phyloP scores from a whole-genome alignment of 2,329 filamentous ascomycete species.

The Akanthomyces lecanii region DNA sequence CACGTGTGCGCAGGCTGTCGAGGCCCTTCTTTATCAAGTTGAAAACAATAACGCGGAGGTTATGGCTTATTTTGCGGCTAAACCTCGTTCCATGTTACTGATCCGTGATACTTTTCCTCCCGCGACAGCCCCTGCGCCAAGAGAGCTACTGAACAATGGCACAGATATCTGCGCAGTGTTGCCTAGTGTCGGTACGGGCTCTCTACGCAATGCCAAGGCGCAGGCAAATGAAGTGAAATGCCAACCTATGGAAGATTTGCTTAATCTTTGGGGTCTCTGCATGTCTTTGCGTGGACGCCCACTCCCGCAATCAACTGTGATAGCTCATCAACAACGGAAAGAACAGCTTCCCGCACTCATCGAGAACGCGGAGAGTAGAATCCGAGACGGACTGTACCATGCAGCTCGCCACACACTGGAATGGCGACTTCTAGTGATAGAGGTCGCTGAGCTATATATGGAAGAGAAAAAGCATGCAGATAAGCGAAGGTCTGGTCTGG shows the following conservation, averaged over 20 bases:
- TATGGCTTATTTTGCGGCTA: too few relatives aligned
- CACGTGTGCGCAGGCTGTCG: too few relatives aligned
- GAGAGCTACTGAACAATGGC: too few relatives aligned
- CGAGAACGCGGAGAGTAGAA: neutral
- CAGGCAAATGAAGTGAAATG: too few relatives aligned
- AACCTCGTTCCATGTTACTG: too few relatives aligned
- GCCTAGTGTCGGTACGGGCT: too few relatives aligned
- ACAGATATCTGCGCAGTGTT: too few relatives aligned
- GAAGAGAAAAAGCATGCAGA: neutral
- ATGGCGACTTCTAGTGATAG: neutral
- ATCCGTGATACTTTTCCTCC: too few relatives aligned
- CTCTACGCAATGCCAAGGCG: too few relatives aligned
- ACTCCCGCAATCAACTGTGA: neutral
- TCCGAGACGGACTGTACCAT: neutral
- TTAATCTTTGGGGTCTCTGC: neutral
- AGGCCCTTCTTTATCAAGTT: too few relatives aligned
- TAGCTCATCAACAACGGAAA: neutral
- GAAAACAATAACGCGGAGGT: too few relatives aligned
- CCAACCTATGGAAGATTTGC: neutral
- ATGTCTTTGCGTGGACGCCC: neutral
- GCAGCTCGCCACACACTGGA: neutral
- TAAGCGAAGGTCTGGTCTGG: neutral
- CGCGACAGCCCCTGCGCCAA: too few relatives aligned
- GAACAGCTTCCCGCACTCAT: neutral
- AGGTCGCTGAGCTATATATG: neutral